These are phyloP conservation scores for Rhizophagus sp. DNA, from an alignment of 192 early-diverging fungal species.

Conservation along the genomic window DNA sequence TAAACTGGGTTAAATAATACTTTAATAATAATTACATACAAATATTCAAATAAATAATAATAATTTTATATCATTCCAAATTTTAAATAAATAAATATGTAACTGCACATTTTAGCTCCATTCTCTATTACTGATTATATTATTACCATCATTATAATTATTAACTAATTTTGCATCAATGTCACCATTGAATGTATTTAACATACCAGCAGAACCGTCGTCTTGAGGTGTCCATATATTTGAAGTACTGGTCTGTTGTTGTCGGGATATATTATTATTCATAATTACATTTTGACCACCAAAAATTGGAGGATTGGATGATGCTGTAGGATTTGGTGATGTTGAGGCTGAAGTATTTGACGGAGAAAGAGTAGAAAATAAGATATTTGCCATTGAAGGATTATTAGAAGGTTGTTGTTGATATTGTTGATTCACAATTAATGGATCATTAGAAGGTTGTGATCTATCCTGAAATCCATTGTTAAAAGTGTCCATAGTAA, in stretches of 20 bases:
- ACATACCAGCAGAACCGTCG: not conserved
- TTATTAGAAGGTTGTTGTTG: not conserved
- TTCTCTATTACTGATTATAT: not conserved
- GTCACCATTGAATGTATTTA: not conserved
- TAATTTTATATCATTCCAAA: too few species aligned
- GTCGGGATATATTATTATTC: not conserved
- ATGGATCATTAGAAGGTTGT: not conserved
- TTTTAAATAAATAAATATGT: too few species aligned
- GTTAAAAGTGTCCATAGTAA: not conserved
- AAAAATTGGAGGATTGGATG: conserved; percentile 5
- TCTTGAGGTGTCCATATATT: not conserved
- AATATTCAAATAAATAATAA: too few species aligned
- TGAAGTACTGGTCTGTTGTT: not conserved
- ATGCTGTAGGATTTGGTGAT: not conserved
- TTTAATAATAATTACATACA: too few species aligned
- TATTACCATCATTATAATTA: not conserved
- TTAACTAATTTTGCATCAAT: not conserved
- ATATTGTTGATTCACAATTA: not conserved
- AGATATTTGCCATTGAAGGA: not conserved
- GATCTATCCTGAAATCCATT: not conserved
- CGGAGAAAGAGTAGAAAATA: conserved; percentile 1
- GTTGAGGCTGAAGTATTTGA: conserved; percentile 2
- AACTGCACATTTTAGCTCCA: not conserved
- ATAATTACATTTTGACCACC: not conserved
- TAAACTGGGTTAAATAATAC: too few species aligned